phyloP scores from a whole-genome alignment of 768 basidiomycete genomes.

The Russula sp. region DNA sequence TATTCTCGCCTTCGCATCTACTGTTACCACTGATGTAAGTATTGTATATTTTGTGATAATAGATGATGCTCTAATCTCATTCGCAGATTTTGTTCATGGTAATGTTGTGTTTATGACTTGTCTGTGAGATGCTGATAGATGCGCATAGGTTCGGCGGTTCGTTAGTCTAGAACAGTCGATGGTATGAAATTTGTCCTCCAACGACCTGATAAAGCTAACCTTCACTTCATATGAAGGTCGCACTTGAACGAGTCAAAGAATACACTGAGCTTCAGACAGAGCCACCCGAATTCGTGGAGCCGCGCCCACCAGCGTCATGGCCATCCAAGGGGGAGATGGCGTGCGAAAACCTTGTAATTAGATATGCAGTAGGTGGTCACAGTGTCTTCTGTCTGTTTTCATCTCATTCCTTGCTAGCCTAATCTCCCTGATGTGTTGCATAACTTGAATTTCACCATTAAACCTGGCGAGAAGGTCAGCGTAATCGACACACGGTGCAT shows the following conservation, averaged over 20 bases:
- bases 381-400: not conserved
- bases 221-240: conserved; percentile 43
- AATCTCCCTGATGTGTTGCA: conserved; percentile 85
- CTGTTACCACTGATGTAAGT: conserved; percentile 60
- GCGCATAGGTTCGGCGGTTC: conserved; percentile 57
- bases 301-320: conserved; percentile 76
- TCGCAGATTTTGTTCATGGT: conserved; percentile 32
- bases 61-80: conserved; percentile 22
- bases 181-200: conserved; percentile 37
- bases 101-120: not conserved
- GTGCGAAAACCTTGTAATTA: conserved; percentile 68
- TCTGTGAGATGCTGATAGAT: conserved; percentile 2
- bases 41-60: not conserved
- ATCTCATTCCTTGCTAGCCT: conserved; percentile 40
- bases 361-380: conserved; percentile 56
- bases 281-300: conserved; percentile 78
- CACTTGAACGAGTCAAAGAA: conserved; percentile 86
- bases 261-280: conserved; percentile 76
- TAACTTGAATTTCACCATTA: conserved; percentile 62
- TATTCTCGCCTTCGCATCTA: conserved; percentile 75
- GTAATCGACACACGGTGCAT: not conserved
- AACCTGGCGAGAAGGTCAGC: conserved; percentile 67
- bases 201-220: not conserved
- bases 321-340: conserved; percentile 61
- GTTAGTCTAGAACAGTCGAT: conserved; percentile 89